phyloP scores from a whole-genome alignment of 306 rosid genomes.

The Lathyrus sativus region DNA sequence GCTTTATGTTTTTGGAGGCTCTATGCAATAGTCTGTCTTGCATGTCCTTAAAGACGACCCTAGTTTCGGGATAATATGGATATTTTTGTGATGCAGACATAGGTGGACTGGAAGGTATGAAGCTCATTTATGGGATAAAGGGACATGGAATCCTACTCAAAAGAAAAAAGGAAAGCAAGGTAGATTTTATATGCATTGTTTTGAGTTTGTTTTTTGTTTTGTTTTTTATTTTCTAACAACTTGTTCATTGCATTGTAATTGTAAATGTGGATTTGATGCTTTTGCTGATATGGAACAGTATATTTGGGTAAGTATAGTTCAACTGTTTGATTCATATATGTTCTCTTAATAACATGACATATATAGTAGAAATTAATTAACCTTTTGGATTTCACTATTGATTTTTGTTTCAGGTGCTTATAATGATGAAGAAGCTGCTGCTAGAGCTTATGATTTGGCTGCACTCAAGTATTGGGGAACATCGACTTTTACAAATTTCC shows the following conservation, averaged over 20 bases:
- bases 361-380: conserved; percentile 13
- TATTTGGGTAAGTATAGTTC: conserved; percentile 62
- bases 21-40: too few relatives aligned
- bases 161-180: conserved; percentile 98
- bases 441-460: conserved; percentile 93
- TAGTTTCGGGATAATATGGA: background rate
- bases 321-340: conserved; percentile 10
- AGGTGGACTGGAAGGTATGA: conserved; percentile 92
- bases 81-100: conserved; percentile 57
- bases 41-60: too few relatives aligned
- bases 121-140: conserved; percentile 96
- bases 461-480: conserved; percentile 91
- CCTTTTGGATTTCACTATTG: conserved; percentile 6
- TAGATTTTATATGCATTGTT: conserved; percentile 29
- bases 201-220: background rate
- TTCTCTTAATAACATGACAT: background rate
- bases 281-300: conserved; percentile 55
- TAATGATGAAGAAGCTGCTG: conserved; percentile 91
- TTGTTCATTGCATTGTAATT: conserved; percentile 33
- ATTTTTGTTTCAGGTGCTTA: conserved; percentile 68
- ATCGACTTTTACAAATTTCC: conserved; percentile 80
- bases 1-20: too few relatives aligned
- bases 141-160: conserved; percentile 89
- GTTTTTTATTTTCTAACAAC: conserved; percentile 29
- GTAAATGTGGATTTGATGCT: conserved; percentile 31